Evolutionary conservation across 2,329 filamentous ascomycete species (phyloP).

Genomic region (Monilinia aucupariae): DNA sequence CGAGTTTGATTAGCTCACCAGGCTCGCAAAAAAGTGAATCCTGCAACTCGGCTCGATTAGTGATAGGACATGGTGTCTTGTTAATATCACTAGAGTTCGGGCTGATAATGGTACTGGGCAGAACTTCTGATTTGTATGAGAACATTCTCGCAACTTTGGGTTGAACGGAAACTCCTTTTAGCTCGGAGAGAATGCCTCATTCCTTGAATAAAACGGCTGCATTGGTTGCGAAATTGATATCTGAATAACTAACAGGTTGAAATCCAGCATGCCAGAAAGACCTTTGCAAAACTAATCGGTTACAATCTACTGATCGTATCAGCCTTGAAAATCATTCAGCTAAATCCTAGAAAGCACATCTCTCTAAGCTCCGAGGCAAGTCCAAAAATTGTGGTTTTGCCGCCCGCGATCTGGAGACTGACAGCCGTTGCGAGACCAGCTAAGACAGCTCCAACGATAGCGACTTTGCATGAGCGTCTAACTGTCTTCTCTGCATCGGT

Average conservation of each 20-base stretch:
- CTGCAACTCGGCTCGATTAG: neutral
- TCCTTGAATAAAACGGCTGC: neutral
- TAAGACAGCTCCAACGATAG: neutral
- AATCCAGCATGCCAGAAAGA: neutral
- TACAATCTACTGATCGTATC: neutral
- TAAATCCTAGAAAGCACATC: neutral
- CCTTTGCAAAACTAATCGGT: neutral
- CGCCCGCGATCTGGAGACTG: neutral
- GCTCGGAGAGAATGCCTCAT: neutral
- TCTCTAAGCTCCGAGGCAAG: neutral
- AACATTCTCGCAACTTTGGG: neutral
- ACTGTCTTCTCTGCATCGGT: too few relatives aligned
- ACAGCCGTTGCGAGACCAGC: neutral
- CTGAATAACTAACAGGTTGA: neutral
- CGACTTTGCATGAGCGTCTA: neutral
- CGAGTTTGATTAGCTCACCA: neutral
- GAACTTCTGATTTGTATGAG: neutral
- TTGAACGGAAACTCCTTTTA: neutral
- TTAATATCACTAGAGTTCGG: neutral
- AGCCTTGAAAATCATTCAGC: neutral
- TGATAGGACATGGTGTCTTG: neutral
- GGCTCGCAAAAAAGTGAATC: neutral
- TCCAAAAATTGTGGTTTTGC: neutral
- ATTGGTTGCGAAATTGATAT: constrained; percentile 2
- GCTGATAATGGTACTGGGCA: neutral